Evolutionary conservation across 2,329 filamentous ascomycete species (phyloP).

Genomic region (Capronia americana): DNA sequence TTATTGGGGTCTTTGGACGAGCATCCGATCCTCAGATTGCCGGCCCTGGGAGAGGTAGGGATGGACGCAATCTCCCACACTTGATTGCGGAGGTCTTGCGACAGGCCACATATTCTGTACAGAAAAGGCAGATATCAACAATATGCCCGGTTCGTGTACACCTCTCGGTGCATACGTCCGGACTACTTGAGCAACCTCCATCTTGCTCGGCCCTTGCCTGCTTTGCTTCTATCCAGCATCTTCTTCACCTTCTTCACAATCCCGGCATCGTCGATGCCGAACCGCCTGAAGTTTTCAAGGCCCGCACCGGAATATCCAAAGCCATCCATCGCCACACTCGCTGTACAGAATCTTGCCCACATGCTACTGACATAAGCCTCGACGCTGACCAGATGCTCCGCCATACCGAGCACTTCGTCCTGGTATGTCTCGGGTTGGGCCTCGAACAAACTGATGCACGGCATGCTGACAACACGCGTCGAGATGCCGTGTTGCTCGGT

Average conservation of each 20-base stretch:
- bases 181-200: slow-evolving; percentile 22
- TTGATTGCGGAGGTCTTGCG: no score
- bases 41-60: no score
- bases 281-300: slow-evolving; percentile 7
- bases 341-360: slow-evolving; percentile 11
- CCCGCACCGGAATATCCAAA: slow-evolving; percentile 14
- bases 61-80: no score
- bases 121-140: no score
- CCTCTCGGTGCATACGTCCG: no score
- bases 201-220: slow-evolving; percentile 2
- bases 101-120: no score
- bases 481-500: slow-evolving; percentile 45
- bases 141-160: no score
- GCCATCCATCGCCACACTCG: slow-evolving; percentile 8
- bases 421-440: slow-evolving; percentile 52
- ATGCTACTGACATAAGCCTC: slow-evolving; percentile 49
- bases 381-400: slow-evolving; percentile 50
- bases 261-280: slow-evolving; percentile 10
- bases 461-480: slow-evolving; percentile 55
- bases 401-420: slow-evolving; percentile 47
- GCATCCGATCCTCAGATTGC: no score
- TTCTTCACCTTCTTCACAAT: slow-evolving; percentile 18
- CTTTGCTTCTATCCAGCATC: slow-evolving; percentile 4
- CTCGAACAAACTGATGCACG: slow-evolving; percentile 56
- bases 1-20: no score